Evolutionary conservation across 1,284 basidiomycete genomes (phyloP), one percentile per base, ranked within the genome.

Genomic region (Melanopsichium pennsylvanicum): DNA sequence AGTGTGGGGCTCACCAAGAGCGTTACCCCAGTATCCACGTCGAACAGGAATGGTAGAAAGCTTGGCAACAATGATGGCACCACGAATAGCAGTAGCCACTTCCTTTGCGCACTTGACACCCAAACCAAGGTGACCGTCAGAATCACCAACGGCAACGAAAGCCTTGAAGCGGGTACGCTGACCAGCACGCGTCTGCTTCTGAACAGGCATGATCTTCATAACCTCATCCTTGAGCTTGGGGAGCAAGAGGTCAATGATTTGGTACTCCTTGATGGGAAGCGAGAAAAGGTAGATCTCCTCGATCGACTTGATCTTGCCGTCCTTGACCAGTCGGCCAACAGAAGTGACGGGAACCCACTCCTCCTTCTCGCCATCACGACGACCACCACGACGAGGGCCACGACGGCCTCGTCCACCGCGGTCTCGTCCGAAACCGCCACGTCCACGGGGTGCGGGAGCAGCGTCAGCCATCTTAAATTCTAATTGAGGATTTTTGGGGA

Each of bases 221-320:
- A 99, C 95, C 85, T 98, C 95, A 82, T 98, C 82, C 64, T 78
- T 80, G 58, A 81, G 74, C 72, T 79, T 79, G 69, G 79, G 79
- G 32, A 81, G 69, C n/a, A 81, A 66, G 10, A 81, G 63, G 76
- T 81, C 79, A 42, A 81, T 71, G 48, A 80, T 63, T 70, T 81
- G 79, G 74, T 76, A 79, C 75, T 80, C 78, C 72, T 81, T 81
- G 66, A 81, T 76, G 73, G 96, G 94, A 72, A 99, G 90, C 39
- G 96, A 99, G 89, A 98, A 99, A 81, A 99, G 92, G 86, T 98
- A 99, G 85, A 98, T 97, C 84, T 99, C 96, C 84, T 99, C 96
- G 88, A 99, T 96, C 44, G 93, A 97, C 86, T 96, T 97, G 87
- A 99, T 97, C 86, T 98, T 98, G 81, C 94, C 94, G 81, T 97